phyloP scores from a whole-genome alignment of 495 filamentous ascomycete species.

The Thermochaetoides thermophila region DNA sequence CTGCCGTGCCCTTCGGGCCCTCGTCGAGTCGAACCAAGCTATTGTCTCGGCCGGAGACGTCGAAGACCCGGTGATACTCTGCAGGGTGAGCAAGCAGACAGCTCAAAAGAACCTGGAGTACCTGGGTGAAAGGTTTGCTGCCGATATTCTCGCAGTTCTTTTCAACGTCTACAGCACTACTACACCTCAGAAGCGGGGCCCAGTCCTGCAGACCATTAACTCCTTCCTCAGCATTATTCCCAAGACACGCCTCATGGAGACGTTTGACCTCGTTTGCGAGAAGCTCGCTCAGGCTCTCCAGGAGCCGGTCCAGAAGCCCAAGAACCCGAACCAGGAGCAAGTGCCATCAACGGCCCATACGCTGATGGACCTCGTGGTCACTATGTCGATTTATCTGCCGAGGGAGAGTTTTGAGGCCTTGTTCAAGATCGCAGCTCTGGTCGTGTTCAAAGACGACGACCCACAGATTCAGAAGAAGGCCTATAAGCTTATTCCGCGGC shows the following conservation, averaged over 20 bases:
- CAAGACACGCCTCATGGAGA: constrained; percentile 60
- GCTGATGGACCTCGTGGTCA: constrained; percentile 88
- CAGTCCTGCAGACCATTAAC: constrained; percentile 85
- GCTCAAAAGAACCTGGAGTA: constrained; percentile 68
- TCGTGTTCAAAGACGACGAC: constrained; percentile 63
- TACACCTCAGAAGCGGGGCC: constrained; percentile 77
- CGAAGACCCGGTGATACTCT: constrained; percentile 54
- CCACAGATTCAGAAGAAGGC: constrained; percentile 98
- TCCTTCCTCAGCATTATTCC: constrained; percentile 79
- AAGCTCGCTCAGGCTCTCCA: constrained; percentile 67
- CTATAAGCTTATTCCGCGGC: constrained; percentile 87
- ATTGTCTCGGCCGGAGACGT: constrained; percentile 44
- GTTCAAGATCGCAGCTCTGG: constrained; percentile 66
- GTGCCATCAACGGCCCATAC: constrained; percentile 93
- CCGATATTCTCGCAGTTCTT: constrained; percentile 81
- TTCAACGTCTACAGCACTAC: constrained; percentile 98
- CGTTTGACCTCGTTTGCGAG: constrained; percentile 67
- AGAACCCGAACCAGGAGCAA: constrained; percentile 42
- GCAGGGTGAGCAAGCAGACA: constrained; percentile 54
- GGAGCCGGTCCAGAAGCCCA: constrained; percentile 41
- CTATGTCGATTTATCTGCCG: constrained; percentile 85
- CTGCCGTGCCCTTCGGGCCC: constrained; percentile 66
- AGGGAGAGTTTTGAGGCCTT: constrained; percentile 63
- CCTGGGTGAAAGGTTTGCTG: constrained; percentile 53
- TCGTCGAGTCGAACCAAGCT: constrained; percentile 83